These are phyloP conservation scores for Hirsutella thompsonii DNA, from an alignment of 2,329 filamentous ascomycete genomes.

Conservation along the genomic window DNA sequence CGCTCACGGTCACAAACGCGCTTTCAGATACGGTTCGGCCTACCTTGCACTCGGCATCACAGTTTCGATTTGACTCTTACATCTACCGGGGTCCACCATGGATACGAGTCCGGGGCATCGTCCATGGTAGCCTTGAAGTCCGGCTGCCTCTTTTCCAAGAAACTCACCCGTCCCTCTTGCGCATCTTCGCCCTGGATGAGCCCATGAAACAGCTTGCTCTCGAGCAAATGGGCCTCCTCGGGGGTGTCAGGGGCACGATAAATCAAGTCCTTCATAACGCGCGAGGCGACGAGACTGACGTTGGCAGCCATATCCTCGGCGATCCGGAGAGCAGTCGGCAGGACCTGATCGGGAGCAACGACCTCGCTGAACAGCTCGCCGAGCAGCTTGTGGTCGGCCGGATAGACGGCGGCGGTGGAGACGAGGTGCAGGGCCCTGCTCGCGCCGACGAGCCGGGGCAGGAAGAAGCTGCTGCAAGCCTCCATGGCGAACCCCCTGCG, in stretches of 20 bases:
- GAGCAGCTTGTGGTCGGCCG: conserved; percentile 34
- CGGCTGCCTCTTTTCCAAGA: conserved; percentile 54
- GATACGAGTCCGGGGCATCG: conserved; percentile 46
- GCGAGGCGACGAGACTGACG: conserved; percentile 49
- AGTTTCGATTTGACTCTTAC: conserved; percentile 15
- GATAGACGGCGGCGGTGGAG: conserved; percentile 53
- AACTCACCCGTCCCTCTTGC: conserved; percentile 50
- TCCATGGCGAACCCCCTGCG: conserved; percentile 61
- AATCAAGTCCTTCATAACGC: conserved; percentile 61
- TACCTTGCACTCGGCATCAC: no score
- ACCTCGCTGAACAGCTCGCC: conserved; percentile 54
- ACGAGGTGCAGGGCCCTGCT: conserved; percentile 50
- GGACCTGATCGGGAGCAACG: conserved; percentile 44
- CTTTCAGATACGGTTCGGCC: no score
- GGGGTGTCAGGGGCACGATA: conserved; percentile 44
- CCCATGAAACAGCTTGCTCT: conserved; percentile 51
- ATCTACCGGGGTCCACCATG: conserved; percentile 50
- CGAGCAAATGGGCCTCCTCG: conserved; percentile 59
- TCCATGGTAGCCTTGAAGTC: conserved; percentile 49
- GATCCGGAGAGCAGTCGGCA: conserved; percentile 51
- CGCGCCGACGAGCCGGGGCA: conserved; percentile 56
- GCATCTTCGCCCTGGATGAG: conserved; percentile 46
- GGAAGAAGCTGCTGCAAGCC: conserved; percentile 57
- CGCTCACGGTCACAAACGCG: no score
- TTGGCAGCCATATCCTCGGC: conserved; percentile 55